Evolutionary conservation across 305 asterid genomes (phyloP), one percentile per base, ranked within the genome.

Genomic region (Ajuga reptans): DNA sequence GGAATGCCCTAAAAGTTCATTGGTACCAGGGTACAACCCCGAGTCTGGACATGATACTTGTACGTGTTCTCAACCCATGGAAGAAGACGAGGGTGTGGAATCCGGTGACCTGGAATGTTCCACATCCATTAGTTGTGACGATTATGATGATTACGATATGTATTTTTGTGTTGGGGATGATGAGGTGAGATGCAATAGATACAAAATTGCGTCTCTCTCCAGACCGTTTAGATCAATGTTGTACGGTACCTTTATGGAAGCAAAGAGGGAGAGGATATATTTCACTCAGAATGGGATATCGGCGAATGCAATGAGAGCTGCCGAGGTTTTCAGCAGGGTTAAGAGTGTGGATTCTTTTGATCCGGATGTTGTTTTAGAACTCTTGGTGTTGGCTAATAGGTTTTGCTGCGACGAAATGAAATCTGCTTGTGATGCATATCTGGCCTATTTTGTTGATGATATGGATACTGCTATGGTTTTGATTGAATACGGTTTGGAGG

Each of bases 391-490:
- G 75, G 87, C 97, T 46, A 87, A 94, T 71, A 87, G 80, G 77
- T 94, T 84, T 71, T 94, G 97, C 74, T 91, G 97, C 17, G 95
- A 86, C 50, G 85, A 83, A 66, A 74, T 94, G 89, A 91, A 91
- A 68, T 84, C 89, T 61, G 81, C 86, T 6, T 94, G 99, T 62
- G 99, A 94, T 75, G 71, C 72, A 18, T 77, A 83, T 76, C 69
- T 94, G 53, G 92, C 96, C 11, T 84, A 93, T 74, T 75, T 88
- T 68, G 90, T 89, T 14, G 75, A 69, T 70, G 88, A 85, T 68
- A 65, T 94, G 83, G 95, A 94, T 6, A 81, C 31, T 0, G 96
- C 97, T 4, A 50, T 84, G 78, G 51, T 85, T 37, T 79, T 94
- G 36, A 64, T 94, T 36, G 98, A 94, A 31, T 84, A 87, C 53